Percentiles rank a stretch among this genome's conserved stretches.
Evolutionary conservation across 179 eudicot genomes (phyloP).

Genomic region (Sideroxylon spinosum): DNA sequence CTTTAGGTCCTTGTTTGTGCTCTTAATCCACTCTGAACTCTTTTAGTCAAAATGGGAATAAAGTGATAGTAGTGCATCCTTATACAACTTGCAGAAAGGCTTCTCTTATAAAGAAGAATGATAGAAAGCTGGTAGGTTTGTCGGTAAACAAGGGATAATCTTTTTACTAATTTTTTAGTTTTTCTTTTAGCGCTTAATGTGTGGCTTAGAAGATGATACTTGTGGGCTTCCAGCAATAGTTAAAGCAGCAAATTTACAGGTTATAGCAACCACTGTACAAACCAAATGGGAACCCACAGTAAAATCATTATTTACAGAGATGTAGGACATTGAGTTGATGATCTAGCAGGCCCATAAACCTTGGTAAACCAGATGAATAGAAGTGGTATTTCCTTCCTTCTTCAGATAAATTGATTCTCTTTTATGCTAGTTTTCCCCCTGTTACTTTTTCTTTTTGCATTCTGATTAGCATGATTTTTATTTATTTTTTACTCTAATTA

Average conservation of each 20-base stretch:
- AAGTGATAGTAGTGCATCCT: slow-evolving; percentile 12
- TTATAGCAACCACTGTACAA: slow-evolving; percentile 23
- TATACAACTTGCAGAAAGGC: slow-evolving; percentile 19
- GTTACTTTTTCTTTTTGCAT: not conserved
- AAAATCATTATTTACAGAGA: slow-evolving; percentile 10
- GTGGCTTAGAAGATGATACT: slow-evolving; percentile 19
- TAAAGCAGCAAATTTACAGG: slow-evolving; percentile 26
- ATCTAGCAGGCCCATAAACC: slow-evolving; percentile 3
- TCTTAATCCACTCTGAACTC: not conserved
- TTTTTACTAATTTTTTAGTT: not conserved
- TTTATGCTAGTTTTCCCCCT: not conserved
- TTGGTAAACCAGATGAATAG: slow-evolving; percentile 4
- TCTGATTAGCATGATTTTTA: not conserved
- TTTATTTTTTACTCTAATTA: not conserved
- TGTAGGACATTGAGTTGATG: not conserved
- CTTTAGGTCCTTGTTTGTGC: slow-evolving; percentile 7
- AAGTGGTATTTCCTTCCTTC: not conserved
- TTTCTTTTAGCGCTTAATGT: slow-evolving; percentile 9
- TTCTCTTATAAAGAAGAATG: not conserved
- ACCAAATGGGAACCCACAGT: slow-evolving; percentile 21
- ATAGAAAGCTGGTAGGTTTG: slow-evolving; percentile 10
- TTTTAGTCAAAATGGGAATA: slow-evolving; percentile 15
- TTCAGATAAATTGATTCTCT: slow-evolving; percentile 7
- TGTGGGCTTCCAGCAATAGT: slow-evolving; percentile 16
- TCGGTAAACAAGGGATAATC: not conserved